Percentiles rank a stretch among this genome's conserved stretches.
Evolutionary conservation across 192 early-diverging fungal genomes (phyloP).

Genomic region (Umbelopsis vinacea): DNA sequence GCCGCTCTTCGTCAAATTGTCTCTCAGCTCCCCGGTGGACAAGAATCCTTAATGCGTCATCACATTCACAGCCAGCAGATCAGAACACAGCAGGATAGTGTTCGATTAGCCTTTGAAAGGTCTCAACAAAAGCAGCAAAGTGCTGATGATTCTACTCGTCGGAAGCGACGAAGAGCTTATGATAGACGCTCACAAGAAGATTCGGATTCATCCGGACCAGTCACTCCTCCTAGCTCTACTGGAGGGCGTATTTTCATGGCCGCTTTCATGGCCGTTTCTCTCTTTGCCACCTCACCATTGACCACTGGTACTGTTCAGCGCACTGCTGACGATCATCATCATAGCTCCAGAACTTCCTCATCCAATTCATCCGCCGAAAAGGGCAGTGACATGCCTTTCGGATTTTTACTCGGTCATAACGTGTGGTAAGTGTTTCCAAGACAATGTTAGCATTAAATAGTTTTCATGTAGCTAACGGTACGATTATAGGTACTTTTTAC

Average conservation of each 20-base stretch:
- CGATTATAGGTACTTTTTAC: not conserved
- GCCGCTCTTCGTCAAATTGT: conserved; percentile 45
- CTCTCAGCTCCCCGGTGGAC: conserved; percentile 49
- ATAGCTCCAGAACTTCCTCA: conserved; percentile 31
- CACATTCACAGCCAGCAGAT: conserved; percentile 3
- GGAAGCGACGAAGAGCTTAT: conserved; percentile 7
- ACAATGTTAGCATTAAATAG: too few relatives aligned
- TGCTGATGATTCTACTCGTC: not conserved
- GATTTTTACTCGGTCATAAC: conserved; percentile 1
- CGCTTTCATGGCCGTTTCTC: conserved; percentile 60
- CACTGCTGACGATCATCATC: conserved; percentile 32
- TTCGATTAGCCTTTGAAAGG: conserved; percentile 5
- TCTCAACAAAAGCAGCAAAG: conserved; percentile 17
- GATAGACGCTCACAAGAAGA: conserved; percentile 11
- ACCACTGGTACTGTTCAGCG: conserved; percentile 32
- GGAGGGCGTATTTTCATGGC: conserved; percentile 58
- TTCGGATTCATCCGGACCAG: conserved; percentile 20
- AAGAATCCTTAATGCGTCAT: conserved; percentile 34
- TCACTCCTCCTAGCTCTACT: conserved; percentile 36
- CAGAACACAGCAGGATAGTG: conserved; percentile 1
- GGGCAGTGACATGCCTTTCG: not conserved
- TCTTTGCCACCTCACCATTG: conserved; percentile 50
- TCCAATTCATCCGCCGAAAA: not conserved
- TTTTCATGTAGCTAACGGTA: too few relatives aligned
- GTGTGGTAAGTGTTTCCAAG: too few relatives aligned